A percentile compares a stretch with the other conserved stretches of the same genome.
Evolutionary conservation across 257 asterid species (phyloP).

Genomic region (Rauvolfia tetraphylla): DNA sequence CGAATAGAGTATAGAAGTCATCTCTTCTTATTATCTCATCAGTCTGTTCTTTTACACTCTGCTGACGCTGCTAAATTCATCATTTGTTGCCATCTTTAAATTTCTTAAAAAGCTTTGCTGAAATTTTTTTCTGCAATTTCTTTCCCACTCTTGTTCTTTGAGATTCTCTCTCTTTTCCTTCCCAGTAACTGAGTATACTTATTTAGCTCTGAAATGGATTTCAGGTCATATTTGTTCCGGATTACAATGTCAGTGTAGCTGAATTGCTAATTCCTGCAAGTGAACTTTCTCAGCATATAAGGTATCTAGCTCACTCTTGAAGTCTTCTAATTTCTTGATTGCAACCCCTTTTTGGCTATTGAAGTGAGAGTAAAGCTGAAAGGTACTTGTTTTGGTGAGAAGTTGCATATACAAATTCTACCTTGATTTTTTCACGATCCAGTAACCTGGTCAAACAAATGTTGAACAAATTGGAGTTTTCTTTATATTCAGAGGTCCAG

Average conservation of each 20-base stretch:
- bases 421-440: background rate
- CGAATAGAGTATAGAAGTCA: background rate
- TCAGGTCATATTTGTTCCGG: conserved; percentile 76
- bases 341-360: background rate
- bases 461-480: background rate
- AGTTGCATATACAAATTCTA: background rate
- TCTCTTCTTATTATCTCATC: background rate
- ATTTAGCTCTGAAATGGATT: conserved; percentile 12
- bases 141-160: background rate
- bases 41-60: conserved; percentile 3
- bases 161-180: background rate
- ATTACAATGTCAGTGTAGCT: conserved; percentile 83
- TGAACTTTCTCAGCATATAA: conserved; percentile 83
- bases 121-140: conserved; percentile 1
- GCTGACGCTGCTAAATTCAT: background rate
- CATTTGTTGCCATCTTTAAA: background rate
- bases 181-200: background rate
- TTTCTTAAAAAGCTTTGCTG: background rate
- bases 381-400: background rate
- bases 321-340: background rate
- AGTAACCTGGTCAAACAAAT: background rate
- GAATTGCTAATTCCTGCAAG: conserved; percentile 77
- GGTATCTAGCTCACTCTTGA: conserved; percentile 38
- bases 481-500: background rate
- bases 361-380: background rate